Evolutionary conservation across 352 stramenopile species (phyloP).

Genomic region (Globisporangium splendens): DNA sequence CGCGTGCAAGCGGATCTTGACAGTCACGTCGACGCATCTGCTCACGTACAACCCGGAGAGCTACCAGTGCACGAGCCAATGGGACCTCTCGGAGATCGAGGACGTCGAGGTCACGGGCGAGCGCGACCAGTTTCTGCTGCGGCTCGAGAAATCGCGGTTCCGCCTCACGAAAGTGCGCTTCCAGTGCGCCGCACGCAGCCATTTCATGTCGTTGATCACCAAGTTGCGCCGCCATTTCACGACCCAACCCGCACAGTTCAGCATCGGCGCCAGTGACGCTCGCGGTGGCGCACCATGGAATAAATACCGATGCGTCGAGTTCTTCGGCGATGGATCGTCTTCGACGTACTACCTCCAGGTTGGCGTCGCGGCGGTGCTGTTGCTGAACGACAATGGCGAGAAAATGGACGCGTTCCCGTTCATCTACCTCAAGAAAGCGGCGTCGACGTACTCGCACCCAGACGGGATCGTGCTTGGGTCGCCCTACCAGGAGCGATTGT

Average conservation of each 20-base stretch:
- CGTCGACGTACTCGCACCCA: slow-evolving; percentile 33
- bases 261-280: background rate
- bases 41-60: slow-evolving; percentile 65
- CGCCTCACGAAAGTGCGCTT: slow-evolving; percentile 52
- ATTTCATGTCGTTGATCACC: slow-evolving; percentile 53
- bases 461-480: slow-evolving; percentile 62
- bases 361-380: slow-evolving; percentile 37
- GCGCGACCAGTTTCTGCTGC: slow-evolving; percentile 50
- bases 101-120: slow-evolving; percentile 36
- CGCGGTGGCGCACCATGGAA: slow-evolving; percentile 9
- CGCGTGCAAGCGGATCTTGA: slow-evolving; percentile 53
- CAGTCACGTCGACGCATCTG: slow-evolving; percentile 46
- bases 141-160: slow-evolving; percentile 66
- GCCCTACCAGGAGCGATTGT: slow-evolving; percentile 64
- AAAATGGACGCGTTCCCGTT: slow-evolving; percentile 46
- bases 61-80: slow-evolving; percentile 68
- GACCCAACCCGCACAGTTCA: slow-evolving; percentile 33
- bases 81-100: slow-evolving; percentile 60
- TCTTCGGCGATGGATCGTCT: slow-evolving; percentile 62
- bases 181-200: slow-evolving; percentile 42
- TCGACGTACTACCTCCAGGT: slow-evolving; percentile 51
- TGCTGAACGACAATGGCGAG: slow-evolving; percentile 49
- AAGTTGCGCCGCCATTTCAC: slow-evolving; percentile 41
- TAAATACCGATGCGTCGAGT: slow-evolving; percentile 60
- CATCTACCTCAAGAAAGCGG: slow-evolving; percentile 48